A percentile compares a stretch with the other conserved stretches of the same genome.
Conservation (phyloP, 1,284 basidiomycete genomes). For the Ganoderma boninense region DNA sequence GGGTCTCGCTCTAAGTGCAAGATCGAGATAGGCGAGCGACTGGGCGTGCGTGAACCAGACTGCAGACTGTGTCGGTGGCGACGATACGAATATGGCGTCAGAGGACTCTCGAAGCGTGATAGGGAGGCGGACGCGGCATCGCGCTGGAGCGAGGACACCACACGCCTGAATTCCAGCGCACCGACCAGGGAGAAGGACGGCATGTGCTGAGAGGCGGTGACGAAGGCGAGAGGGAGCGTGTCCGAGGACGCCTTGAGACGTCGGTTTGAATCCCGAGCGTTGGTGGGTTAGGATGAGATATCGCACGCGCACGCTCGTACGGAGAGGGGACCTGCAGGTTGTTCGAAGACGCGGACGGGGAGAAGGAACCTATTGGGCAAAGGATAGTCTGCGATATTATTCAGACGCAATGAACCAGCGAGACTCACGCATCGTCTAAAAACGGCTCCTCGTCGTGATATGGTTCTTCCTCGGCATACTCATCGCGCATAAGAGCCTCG, state of each 20-base stretch:
- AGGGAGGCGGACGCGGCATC: constrained; percentile 67
- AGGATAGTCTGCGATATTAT: background rate
- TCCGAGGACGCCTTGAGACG: constrained; percentile 47
- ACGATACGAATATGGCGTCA: constrained; percentile 76
- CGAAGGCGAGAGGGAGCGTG: constrained; percentile 48
- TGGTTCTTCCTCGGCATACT: constrained; percentile 65
- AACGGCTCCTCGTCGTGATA: constrained; percentile 59
- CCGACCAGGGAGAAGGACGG: constrained; percentile 91
- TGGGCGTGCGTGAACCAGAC: constrained; percentile 40
- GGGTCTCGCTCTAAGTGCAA: constrained; percentile 42
- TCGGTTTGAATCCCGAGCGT: constrained; percentile 51
- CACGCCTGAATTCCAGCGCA: constrained; percentile 92
- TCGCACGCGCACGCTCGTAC: constrained; percentile 44
- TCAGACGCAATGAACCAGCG: background rate
- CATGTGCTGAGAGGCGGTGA: constrained; percentile 57
- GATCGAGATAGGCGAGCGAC: constrained; percentile 29
- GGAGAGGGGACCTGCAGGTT: constrained; percentile 29
- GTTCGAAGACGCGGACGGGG: constrained; percentile 17
- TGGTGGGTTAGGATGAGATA: constrained; percentile 48
- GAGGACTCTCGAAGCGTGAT: constrained; percentile 70
- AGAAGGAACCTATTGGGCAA: background rate
- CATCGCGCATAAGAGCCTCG: constrained; percentile 65
- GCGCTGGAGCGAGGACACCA: constrained; percentile 81
- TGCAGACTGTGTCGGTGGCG: constrained; percentile 62
- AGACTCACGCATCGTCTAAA: constrained; percentile 65